Evolutionary conservation across 106 monocot species (phyloP), one percentile per base, ranked within the genome.

Genomic region (Dioscorea dumetorum): DNA sequence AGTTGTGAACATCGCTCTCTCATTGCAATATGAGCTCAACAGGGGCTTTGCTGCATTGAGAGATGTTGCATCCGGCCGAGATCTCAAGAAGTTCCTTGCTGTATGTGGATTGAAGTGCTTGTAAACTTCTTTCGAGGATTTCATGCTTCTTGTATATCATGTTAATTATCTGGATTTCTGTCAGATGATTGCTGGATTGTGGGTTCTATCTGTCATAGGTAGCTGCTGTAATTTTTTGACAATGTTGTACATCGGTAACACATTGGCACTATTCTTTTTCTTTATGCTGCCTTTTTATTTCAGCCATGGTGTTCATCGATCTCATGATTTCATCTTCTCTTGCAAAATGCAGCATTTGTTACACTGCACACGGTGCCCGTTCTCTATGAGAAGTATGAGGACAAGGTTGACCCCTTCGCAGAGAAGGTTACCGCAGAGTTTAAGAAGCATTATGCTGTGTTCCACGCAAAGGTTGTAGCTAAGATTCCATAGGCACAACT

Each of bases 331-430:
- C 41, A 8, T 41, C 54, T 19, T 54, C 19, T 54, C 0, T 19
- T 61, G 31, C 41, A 33, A 60, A 49, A 15, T 53, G 69, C 80
- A 91, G 95, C 64, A 18, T 88, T 95, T 77, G 77, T 91, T 20
- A 60, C 82, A 70, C 77, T 95, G 31, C 82, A 80, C 79, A 87
- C 88, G 2, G 76, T 95, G 62, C 91, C 95, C 22, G 63, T 84
- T 4, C 76, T 91, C 16, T 89, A 95, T 28, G 88, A 95, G 72
- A 95, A 95, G 76, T 91, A 88, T 33, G 86, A 95, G 63, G 88
- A 88, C 73, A 74, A 95, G 76, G 79, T 95, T 7, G 91, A 95
- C 59, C 60, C 83, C 14, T 80, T 80, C 72, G 91, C 72, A 4
- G 91, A 91, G 76, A 95, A 80, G 78, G 86, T 72, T 17, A 65